Conservation (phyloP, 2,329 filamentous ascomycete species). For the Epichloe sylvatica region DNA sequence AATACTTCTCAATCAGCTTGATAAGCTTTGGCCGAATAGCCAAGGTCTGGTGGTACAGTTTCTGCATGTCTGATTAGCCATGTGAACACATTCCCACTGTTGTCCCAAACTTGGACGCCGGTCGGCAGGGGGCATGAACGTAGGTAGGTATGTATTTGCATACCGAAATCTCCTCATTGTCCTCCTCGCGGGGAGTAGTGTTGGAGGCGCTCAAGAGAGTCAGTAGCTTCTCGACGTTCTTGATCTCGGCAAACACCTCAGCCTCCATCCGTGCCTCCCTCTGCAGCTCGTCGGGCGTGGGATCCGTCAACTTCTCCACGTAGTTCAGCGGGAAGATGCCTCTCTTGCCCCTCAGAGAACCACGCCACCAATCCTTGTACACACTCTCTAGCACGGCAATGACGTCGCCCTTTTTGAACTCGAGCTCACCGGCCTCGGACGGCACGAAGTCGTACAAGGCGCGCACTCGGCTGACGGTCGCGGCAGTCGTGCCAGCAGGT, state of each 20-base stretch:
- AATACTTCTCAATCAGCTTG: slow-evolving; percentile 96
- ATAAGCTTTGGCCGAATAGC: slow-evolving; percentile 94
- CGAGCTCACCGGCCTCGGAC: slow-evolving; percentile 84
- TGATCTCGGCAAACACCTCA: slow-evolving; percentile 51
- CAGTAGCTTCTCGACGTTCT: slow-evolving; percentile 56
- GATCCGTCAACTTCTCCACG: slow-evolving; percentile 91
- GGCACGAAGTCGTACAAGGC: slow-evolving; percentile 91
- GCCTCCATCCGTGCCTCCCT: slow-evolving; percentile 91
- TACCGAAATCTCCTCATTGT: slow-evolving; percentile 93
- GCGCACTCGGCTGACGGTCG: slow-evolving; percentile 86
- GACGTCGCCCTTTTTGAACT: slow-evolving; percentile 92
- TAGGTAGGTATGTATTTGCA: slow-evolving; percentile 10
- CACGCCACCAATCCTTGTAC: slow-evolving; percentile 99
- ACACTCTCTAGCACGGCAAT: slow-evolving; percentile 96
- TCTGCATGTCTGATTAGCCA: slow-evolving; percentile 30
- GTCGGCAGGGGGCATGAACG: no score
- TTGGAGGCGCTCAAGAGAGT: slow-evolving; percentile 82
- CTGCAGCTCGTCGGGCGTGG: slow-evolving; percentile 85
- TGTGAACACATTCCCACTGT: neutral
- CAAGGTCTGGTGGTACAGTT: slow-evolving; percentile 81
- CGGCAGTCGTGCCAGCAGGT: slow-evolving; percentile 78
- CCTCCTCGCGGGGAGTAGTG: slow-evolving; percentile 65
- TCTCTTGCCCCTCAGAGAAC: slow-evolving; percentile 82
- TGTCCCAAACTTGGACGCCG: no score
- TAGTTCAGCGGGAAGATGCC: slow-evolving; percentile 98